Evolutionary conservation across 129 eudicot genomes (phyloP), one percentile per base, ranked within the genome.

Genomic region (Pittosporum tobira): DNA sequence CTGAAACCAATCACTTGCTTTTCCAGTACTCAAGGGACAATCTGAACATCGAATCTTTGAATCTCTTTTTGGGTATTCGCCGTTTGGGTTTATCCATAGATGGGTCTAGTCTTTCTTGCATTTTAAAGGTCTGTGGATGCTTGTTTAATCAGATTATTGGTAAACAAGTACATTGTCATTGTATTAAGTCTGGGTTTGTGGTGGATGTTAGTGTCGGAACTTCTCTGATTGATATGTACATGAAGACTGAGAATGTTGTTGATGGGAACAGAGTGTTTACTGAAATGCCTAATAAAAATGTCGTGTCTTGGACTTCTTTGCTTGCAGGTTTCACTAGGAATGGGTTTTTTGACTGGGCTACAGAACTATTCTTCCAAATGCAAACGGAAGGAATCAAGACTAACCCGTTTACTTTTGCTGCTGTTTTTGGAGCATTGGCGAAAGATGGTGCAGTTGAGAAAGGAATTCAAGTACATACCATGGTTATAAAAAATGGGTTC

Each of bases 221-320:
- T 69, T 91, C 99, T 6, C 74, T 91, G 20, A 81, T 81, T 28
- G 94, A 91, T 66, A 83, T 87, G 96, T 83, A 91, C 63, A 74
- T 87, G 56, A 91, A 91, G 65, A 75, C 74, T 0, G 84, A 53
- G 38, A 69, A 69, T 23, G 56, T 83, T 48, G 52, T 22, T 43
- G 71, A 78, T 61, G 96, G 88, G 18, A 63, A 71, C 68, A 53
- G 29, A 58, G 84, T 83, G 27, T 91, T 91, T 65, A 74, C 63
- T 51, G 96, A 81, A 60, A 78, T 91, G 77, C 75, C 57, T 18
- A 76, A 61, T 48, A 83, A 70, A 72, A 91, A 91, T 83, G 96
- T 86, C 31, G 96, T 91, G 40, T 73, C 96, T 53, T 91, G 96
- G 98, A 86, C 98, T 63, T 91, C 99, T 15, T 78, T 87, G 77